Evolutionary conservation across 2,329 filamentous ascomycete species (phyloP), one percentile per base, ranked within the genome.

Genomic region (Claviceps paspali): DNA sequence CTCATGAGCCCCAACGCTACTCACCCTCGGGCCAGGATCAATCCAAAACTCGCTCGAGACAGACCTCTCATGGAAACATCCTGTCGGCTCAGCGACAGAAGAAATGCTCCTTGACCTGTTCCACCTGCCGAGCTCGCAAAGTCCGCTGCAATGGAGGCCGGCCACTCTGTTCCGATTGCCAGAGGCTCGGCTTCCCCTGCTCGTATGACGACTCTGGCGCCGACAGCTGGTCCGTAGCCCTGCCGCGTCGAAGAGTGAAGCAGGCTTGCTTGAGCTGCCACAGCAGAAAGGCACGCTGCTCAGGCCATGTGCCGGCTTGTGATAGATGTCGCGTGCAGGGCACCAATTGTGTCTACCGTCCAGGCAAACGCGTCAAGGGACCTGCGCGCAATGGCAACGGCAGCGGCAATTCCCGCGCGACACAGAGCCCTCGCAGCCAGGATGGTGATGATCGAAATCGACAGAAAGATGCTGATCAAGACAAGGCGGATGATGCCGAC

Each of bases 221-320:
- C 22, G 59, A 61, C 10, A 50, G 59, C 32, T 60, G 65, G 45
- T 60, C 59, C 24, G 52, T 63, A 35, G 55, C 60, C n/a, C 49
- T 70, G 35, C 65, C 70, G 6, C 57, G 68, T 29, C 63, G 70
- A 27, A 67, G 70, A 17, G 70, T 72, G 30, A 63, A 69, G 31
- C 63, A 71, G 50, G 70, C 70, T 21, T 75, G 70, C 45, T 60
- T 67, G 47, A 70, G 64, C 47, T 75, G 70, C 50, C 70, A 75
- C 44, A 65, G 67, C 24, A 61, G 70, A 45, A 75, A 75, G 49
- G 70, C 70, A 22, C 60, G 69, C 34, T 75, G 70, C 54, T 73
- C 65, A 36, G 70, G 70, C n/a, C 64, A 71, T 43, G 58, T 65
- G 35, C 70, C 70, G 3, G 61, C 64, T 36, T 75, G 70, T 46